Evolutionary conservation across 176 grass and related monocot genomes (phyloP), one percentile per base, ranked within the genome.

Genomic region (Avena atlantica): DNA sequence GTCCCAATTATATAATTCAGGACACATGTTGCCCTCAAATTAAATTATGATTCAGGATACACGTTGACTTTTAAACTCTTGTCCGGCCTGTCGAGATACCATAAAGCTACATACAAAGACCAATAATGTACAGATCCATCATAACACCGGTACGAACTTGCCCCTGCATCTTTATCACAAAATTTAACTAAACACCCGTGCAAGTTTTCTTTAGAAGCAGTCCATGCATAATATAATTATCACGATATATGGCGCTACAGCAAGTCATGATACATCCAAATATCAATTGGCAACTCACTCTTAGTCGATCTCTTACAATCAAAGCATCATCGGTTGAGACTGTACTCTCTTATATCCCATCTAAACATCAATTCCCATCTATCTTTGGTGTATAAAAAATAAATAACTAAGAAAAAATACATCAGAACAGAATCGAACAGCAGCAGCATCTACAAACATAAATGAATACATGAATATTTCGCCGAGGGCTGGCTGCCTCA

Each of bases 341-440:
- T 75, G 57, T 48, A 31, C 59, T 85, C 74, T 78, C 9, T 85
- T 86, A 86, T 78, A 79, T 34, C 63, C 82, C 85, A 73, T 49
- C 86, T 88, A 91, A 87, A 87, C 55, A 91, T 78, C 86, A 88
- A 78, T 78, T 81, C 81, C 70, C 77, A 88, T 88, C 86, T 86
- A 56, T 86, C 70, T 50, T 82, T 23, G 21, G 45, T 78, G 71
- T 85, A 78, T 72, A 85, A 85, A 61, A 81, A 88, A 86, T 71
- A 76, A 57, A 88, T 65, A 88, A 88, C 85, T 77, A 86, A 49
- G 78, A 77, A 82, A 82, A 45, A 86, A 17, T 9, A 65, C 44
- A 78, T 78, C 45, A 74, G 88, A 77, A 88, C 72, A 79, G 86
- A 88, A 86, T 86, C 17, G 19, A 91, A 85, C 12, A 85, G 55